Conservation (phyloP, 139 green algal genomes). For the Chlorella sorokiniana region DNA sequence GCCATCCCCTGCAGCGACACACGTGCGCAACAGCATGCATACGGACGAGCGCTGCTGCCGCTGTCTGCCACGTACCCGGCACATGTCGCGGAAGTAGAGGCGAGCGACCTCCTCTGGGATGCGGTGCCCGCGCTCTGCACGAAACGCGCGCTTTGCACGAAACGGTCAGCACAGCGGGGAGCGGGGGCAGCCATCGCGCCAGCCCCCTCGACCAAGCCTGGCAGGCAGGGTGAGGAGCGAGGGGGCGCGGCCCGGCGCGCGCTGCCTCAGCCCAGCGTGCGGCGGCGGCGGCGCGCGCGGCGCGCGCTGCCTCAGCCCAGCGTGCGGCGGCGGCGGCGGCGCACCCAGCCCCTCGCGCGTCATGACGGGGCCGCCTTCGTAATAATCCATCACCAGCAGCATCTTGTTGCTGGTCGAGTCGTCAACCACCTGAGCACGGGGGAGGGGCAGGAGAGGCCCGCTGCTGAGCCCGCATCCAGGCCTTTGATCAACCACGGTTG, state of each 20-base stretch:
- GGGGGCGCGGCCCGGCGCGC: not conserved
- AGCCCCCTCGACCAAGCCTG: too few relatives aligned
- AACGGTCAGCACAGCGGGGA: not conserved
- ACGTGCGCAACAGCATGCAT: too few relatives aligned
- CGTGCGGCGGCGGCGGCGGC: too few relatives aligned
- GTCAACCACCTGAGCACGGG: slow-evolving; percentile 70
- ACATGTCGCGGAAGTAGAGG: slow-evolving; percentile 80
- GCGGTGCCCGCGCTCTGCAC: slow-evolving; percentile 32
- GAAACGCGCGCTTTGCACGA: not conserved
- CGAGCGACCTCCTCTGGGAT: slow-evolving; percentile 75
- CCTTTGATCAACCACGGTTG: too few relatives aligned
- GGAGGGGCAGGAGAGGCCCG: not conserved
- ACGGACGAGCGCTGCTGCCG: too few relatives aligned
- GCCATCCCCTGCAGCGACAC: too few relatives aligned
- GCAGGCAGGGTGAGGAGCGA: not conserved
- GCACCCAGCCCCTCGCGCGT: slow-evolving; percentile 69
- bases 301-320: too few relatives aligned
- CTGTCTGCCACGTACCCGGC: slow-evolving; percentile 57
- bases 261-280: not conserved
- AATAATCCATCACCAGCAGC: slow-evolving; percentile 87
- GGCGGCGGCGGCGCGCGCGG: too few relatives aligned
- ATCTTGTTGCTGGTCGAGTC: slow-evolving; percentile 74
- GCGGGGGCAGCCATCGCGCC: slow-evolving; percentile 31
- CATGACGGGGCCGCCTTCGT: slow-evolving; percentile 79
- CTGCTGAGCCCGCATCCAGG: too few relatives aligned